phyloP scores from a whole-genome alignment of 352 stramenopile species.

The Halophytophthora batemanensis region DNA sequence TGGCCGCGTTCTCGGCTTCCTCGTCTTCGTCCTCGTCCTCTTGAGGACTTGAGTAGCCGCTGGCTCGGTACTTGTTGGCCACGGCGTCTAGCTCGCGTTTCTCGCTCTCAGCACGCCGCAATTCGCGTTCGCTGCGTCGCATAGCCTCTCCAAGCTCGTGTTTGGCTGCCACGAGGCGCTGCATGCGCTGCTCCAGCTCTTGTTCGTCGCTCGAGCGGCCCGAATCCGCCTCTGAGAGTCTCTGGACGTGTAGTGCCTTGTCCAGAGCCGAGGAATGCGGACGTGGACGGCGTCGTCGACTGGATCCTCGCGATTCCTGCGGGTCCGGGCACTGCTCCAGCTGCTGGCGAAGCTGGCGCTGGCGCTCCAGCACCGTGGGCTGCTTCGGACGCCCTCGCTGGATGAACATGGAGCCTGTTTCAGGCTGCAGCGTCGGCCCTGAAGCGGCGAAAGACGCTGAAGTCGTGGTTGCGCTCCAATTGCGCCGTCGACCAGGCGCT shows the following conservation, averaged over 20 bases:
- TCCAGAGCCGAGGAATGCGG: constrained; percentile 22
- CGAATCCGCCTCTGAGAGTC: constrained; percentile 19
- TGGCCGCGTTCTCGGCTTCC: constrained; percentile 25
- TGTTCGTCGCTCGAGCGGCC: constrained; percentile 34
- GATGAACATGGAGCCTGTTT: constrained; percentile 29
- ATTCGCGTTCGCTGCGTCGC: constrained; percentile 34
- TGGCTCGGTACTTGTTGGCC: constrained; percentile 27
- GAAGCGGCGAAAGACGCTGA: constrained; percentile 1
- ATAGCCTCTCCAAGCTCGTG: constrained; percentile 35
- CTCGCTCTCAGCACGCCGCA: constrained; percentile 21
- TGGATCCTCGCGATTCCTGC: constrained; percentile 4
- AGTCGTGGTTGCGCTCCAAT: constrained; percentile 19
- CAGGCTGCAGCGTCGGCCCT: constrained; percentile 20
- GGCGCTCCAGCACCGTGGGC: constrained; percentile 24
- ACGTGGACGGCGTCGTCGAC: constrained; percentile 11
- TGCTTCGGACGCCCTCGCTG: constrained; percentile 16
- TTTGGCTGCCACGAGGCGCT: constrained; percentile 33
- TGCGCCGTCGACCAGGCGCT: constrained; percentile 8
- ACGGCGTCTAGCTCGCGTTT: constrained; percentile 34
- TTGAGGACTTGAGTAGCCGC: constrained; percentile 22
- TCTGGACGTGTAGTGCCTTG: constrained; percentile 20
- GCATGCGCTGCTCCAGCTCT: constrained; percentile 40
- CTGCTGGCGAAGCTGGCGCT: constrained; percentile 16
- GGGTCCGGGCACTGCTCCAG: constrained; percentile 1
- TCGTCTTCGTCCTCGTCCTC: constrained; percentile 25